These are phyloP conservation scores for Salvia sclarea DNA, from an alignment of 305 asterid genomes.

Conservation along the genomic window DNA sequence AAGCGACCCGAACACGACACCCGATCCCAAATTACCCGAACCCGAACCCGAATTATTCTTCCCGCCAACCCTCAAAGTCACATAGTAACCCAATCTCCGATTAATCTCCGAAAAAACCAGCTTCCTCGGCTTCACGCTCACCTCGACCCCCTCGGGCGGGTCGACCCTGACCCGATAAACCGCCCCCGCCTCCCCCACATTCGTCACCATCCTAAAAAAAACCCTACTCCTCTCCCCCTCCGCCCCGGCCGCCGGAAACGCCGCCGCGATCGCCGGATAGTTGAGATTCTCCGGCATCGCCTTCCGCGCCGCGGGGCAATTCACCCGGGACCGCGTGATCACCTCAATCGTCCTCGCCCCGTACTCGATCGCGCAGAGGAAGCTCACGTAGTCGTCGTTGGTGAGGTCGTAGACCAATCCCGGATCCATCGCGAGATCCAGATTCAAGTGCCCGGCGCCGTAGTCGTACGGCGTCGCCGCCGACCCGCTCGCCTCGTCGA, in stretches of 20 bases:
- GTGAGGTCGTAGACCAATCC: constrained; percentile 63
- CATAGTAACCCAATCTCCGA: constrained; percentile 58
- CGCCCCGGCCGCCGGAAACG: constrained; percentile 40
- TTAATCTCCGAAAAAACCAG: constrained; percentile 55
- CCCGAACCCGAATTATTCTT: constrained; percentile 59
- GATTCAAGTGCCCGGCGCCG: constrained; percentile 67
- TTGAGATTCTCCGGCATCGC: constrained; percentile 65
- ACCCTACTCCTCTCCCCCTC: constrained; percentile 44
- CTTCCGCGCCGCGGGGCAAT: constrained; percentile 61
- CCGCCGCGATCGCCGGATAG: constrained; percentile 65
- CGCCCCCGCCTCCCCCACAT: constrained; percentile 52
- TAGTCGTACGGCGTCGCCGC: constrained; percentile 61
- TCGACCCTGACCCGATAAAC: constrained; percentile 47
- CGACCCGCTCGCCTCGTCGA: constrained; percentile 52
- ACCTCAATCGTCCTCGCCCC: constrained; percentile 73
- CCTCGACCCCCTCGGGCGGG: constrained; percentile 64
- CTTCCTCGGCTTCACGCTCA: constrained; percentile 54
- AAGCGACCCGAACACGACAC: constrained; percentile 69
- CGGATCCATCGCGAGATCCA: constrained; percentile 62
- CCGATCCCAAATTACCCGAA: constrained; percentile 82
- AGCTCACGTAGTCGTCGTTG: constrained; percentile 62
- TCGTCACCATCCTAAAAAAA: constrained; percentile 66
- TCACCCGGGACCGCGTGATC: constrained; percentile 61
- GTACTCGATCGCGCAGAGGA: constrained; percentile 62
- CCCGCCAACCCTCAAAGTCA: constrained; percentile 48